phyloP scores from a whole-genome alignment of 768 basidiomycete genomes.

The Tulasnella calospora region DNA sequence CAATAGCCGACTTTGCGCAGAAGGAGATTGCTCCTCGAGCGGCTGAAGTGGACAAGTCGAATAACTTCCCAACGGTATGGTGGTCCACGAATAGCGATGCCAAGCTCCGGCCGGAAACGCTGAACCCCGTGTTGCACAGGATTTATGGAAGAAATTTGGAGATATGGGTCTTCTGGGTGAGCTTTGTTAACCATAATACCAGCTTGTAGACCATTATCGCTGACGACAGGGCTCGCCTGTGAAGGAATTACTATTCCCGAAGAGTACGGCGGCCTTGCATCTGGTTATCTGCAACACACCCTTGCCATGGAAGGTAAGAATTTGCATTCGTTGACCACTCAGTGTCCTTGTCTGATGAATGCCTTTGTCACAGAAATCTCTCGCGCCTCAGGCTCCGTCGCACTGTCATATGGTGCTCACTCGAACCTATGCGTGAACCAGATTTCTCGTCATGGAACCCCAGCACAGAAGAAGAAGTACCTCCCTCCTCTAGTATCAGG shows the following conservation, averaged over 20 bases:
- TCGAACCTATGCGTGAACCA: slow-evolving; percentile 85
- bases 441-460: slow-evolving; percentile 79
- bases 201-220: slow-evolving; percentile 32
- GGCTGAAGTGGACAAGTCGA: slow-evolving; percentile 77
- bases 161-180: slow-evolving; percentile 88
- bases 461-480: slow-evolving; percentile 77
- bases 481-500: slow-evolving; percentile 76
- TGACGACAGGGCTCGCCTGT: slow-evolving; percentile 29
- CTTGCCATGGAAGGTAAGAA: slow-evolving; percentile 80
- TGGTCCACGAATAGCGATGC: neutral
- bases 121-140: slow-evolving; percentile 43
- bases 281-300: slow-evolving; percentile 83
- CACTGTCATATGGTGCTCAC: slow-evolving; percentile 86
- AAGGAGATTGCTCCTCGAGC: slow-evolving; percentile 82
- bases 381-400: slow-evolving; percentile 84
- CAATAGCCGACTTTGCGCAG: slow-evolving; percentile 72
- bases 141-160: slow-evolving; percentile 84
- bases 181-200: slow-evolving; percentile 27
- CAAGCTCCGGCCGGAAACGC: slow-evolving; percentile 11
- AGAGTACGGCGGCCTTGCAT: slow-evolving; percentile 72
- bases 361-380: slow-evolving; percentile 52
- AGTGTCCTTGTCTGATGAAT: neutral
- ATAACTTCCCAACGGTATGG: slow-evolving; percentile 67
- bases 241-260: slow-evolving; percentile 62
- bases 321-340: neutral